phyloP scores from a whole-genome alignment of 2,329 filamentous ascomycete genomes.

The Xylariaceae sp. region DNA sequence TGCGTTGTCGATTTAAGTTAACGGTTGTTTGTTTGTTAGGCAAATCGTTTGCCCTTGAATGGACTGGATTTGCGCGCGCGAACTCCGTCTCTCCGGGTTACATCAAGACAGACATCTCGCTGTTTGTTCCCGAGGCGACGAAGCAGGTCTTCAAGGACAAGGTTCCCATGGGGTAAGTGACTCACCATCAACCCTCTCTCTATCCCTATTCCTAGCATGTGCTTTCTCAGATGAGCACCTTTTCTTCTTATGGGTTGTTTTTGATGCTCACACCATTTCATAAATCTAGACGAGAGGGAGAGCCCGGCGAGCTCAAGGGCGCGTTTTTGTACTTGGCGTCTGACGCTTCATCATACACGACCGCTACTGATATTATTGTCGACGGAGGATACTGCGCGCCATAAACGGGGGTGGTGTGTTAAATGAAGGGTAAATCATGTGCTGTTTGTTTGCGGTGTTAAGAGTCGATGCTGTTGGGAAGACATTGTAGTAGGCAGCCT shows the following conservation, averaged over 20 bases:
- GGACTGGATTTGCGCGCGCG: slow-evolving; percentile 66
- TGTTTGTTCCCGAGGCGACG: slow-evolving; percentile 58
- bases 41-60: slow-evolving; percentile 69
- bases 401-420: slow-evolving; percentile 28
- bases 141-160: slow-evolving; percentile 71
- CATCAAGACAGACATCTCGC: slow-evolving; percentile 66
- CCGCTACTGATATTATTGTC: slow-evolving; percentile 65
- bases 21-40: slow-evolving; percentile 34
- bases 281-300: slow-evolving; percentile 56
- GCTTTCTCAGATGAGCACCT: too few relatives aligned
- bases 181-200: neutral
- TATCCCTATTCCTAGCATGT: neutral
- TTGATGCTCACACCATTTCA: neutral
- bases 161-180: slow-evolving; percentile 65
- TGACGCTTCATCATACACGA: slow-evolving; percentile 78
- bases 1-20: neutral
- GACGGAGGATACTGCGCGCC: slow-evolving; percentile 66
- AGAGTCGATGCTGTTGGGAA: too few relatives aligned
- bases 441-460: too few relatives aligned
- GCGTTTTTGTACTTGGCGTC: slow-evolving; percentile 76
- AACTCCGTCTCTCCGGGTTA: slow-evolving; percentile 72
- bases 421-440: neutral
- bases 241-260: neutral
- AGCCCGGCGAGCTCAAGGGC: slow-evolving; percentile 71
- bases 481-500: too few relatives aligned